Conservation (phyloP, 2,329 filamentous ascomycete species). For the Orbilia ellipsospora region DNA sequence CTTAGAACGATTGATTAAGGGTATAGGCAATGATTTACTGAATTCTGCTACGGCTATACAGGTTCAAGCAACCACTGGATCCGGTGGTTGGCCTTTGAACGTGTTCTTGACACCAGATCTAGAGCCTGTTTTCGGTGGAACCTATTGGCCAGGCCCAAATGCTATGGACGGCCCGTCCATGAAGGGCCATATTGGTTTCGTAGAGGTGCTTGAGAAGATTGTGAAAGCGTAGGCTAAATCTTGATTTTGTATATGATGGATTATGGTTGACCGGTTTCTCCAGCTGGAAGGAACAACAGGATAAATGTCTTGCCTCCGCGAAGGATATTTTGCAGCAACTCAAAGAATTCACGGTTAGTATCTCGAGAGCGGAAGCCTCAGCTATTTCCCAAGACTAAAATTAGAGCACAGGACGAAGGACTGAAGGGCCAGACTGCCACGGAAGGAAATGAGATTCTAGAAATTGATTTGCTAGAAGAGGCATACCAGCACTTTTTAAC, state of each 20-base stretch:
- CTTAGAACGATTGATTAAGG: background rate
- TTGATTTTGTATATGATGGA: slow-evolving; percentile 1
- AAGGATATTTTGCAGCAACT: slow-evolving; percentile 83
- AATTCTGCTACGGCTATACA: slow-evolving; percentile 11
- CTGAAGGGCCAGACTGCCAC: slow-evolving; percentile 56
- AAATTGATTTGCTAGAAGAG: slow-evolving; percentile 91
- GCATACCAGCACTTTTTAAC: slow-evolving; percentile 82
- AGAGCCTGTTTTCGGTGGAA: slow-evolving; percentile 93
- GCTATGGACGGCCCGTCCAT: slow-evolving; percentile 64
- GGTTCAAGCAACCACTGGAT: slow-evolving; percentile 85
- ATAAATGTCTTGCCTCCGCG: slow-evolving; percentile 83
- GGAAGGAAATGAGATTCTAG: slow-evolving; percentile 74
- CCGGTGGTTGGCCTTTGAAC: slow-evolving; percentile 86
- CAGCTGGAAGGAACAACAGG: slow-evolving; percentile 82
- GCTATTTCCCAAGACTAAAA: background rate
- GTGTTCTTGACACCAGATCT: slow-evolving; percentile 95
- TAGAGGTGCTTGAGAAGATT: slow-evolving; percentile 84
- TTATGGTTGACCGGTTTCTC: background rate
- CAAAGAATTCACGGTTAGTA: slow-evolving; percentile 81
- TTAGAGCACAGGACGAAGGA: slow-evolving; percentile 56
- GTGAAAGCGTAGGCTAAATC: slow-evolving; percentile 64
- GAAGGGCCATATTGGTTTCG: slow-evolving; percentile 77
- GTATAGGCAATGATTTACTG: background rate
- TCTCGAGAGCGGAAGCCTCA: background rate
- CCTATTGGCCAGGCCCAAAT: slow-evolving; percentile 89